Percentiles rank a stretch among this genome's conserved stretches.
phyloP scores from a whole-genome alignment of 495 filamentous ascomycete genomes.

The Lepidopterella palustris region DNA sequence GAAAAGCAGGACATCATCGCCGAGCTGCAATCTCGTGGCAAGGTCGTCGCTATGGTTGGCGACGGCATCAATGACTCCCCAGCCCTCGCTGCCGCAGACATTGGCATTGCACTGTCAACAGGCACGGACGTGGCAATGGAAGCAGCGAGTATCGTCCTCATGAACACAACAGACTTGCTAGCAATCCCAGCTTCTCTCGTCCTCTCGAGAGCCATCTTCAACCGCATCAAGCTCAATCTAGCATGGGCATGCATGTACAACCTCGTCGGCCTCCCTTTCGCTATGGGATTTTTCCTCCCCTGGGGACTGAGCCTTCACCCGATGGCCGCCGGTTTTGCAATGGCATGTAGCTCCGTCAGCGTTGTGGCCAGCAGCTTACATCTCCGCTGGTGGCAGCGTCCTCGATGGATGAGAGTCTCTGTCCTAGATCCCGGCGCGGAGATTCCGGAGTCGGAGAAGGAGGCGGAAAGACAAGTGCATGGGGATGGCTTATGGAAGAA shows the following conservation, averaged over 20 bases:
- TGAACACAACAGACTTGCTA: constrained; percentile 86
- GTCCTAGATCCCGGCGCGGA: constrained; percentile 43
- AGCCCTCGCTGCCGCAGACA: constrained; percentile 82
- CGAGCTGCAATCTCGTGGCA: constrained; percentile 61
- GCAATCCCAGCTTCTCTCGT: constrained; percentile 80
- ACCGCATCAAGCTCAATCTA: constrained; percentile 88
- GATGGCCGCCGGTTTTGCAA: constrained; percentile 90
- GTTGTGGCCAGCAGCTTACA: constrained; percentile 80
- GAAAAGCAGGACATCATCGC: constrained; percentile 83
- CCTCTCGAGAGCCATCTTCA: constrained; percentile 80
- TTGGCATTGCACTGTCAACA: constrained; percentile 86
- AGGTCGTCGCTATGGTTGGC: constrained; percentile 91
- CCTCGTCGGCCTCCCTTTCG: constrained; percentile 83
- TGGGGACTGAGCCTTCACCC: constrained; percentile 83
- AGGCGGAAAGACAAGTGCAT: background rate
- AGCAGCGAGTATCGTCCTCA: constrained; percentile 91
- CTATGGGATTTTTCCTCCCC: constrained; percentile 91
- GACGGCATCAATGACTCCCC: constrained; percentile 99
- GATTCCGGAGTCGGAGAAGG: constrained; percentile 35
- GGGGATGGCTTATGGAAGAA: constrained; percentile 6
- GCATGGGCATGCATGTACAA: constrained; percentile 92
- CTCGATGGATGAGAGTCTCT: constrained; percentile 79
- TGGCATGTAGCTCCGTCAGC: constrained; percentile 84
- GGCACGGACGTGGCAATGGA: constrained; percentile 98
- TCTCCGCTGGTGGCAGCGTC: constrained; percentile 81